These are phyloP conservation scores for Porcisia hertigi DNA, from an alignment of 208 protist species.

Conservation along the genomic window DNA sequence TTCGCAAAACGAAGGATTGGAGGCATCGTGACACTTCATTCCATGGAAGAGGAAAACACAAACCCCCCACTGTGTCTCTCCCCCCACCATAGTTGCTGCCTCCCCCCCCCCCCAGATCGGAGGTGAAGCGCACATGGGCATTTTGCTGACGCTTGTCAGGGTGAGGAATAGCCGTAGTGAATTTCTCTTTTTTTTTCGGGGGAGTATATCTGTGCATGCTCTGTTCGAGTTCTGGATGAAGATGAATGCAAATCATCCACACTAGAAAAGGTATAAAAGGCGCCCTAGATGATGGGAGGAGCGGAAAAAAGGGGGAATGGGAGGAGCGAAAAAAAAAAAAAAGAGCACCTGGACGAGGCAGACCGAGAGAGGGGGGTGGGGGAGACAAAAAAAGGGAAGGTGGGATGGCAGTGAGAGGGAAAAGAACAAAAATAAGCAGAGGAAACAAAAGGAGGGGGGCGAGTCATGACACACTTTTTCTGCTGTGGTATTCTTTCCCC, in stretches of 20 bases:
- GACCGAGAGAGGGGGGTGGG: not conserved
- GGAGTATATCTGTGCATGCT: not conserved
- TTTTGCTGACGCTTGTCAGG: not conserved
- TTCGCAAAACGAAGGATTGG: not conserved
- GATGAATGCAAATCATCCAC: not conserved
- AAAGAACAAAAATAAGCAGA: conserved; percentile 18
- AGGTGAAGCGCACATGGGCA: not conserved
- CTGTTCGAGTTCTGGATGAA: not conserved
- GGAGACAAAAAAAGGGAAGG: conserved; percentile 7
- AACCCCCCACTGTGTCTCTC: not conserved
- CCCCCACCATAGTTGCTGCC: not conserved
- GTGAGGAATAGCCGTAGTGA: not conserved
- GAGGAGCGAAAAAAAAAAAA: not conserved
- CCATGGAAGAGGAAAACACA: not conserved
- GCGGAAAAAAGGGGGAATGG: not conserved
- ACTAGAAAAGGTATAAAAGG: not conserved
- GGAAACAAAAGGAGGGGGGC: not conserved
- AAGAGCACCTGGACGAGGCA: conserved; percentile 1
- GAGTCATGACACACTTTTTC: not conserved
- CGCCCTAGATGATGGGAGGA: not conserved
- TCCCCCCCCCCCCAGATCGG: not conserved
- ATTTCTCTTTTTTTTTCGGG: not conserved
- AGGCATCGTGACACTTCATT: not conserved
- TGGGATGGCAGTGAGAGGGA: conserved; percentile 6
- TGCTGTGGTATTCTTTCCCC: not conserved